Percentiles rank a stretch among this genome's conserved stretches.
Conservation (phyloP, 352 stramenopile species). For the Aphanomyces astaci region DNA sequence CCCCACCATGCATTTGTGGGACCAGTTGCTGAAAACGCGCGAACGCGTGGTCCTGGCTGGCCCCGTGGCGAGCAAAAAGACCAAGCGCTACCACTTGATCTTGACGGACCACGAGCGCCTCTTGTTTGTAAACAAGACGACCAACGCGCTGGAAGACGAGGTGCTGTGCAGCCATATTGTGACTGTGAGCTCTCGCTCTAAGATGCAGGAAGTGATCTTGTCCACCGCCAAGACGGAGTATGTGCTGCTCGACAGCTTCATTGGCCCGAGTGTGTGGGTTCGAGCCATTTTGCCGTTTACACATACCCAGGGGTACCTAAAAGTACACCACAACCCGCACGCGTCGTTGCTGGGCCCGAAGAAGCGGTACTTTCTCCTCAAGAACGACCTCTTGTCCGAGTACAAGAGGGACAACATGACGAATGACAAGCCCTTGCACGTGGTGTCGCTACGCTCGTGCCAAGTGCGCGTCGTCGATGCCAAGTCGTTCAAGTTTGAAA, state of each 20-base stretch:
- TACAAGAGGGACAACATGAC: conserved; percentile 78
- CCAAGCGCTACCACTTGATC: conserved; percentile 73
- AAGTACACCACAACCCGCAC: conserved; percentile 58
- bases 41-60: conserved; percentile 74
- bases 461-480: conserved; percentile 62
- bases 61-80: conserved; percentile 73
- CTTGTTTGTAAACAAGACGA: conserved; percentile 82
- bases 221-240: conserved; percentile 69
- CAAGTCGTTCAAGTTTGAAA: conserved; percentile 58
- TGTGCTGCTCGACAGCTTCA: conserved; percentile 79
- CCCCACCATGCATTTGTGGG: conserved; percentile 76
- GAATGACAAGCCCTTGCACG: conserved; percentile 60
- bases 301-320: conserved; percentile 73
- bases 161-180: conserved; percentile 84
- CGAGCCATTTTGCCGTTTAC: conserved; percentile 79
- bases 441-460: conserved; percentile 45
- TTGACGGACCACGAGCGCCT: conserved; percentile 79
- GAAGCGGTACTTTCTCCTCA: conserved; percentile 78
- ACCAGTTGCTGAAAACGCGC: conserved; percentile 72
- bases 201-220: conserved; percentile 67
- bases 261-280: conserved; percentile 75
- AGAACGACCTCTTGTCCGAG: conserved; percentile 46
- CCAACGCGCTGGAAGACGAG: conserved; percentile 83
- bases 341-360: conserved; percentile 64
- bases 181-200: conserved; percentile 73